Evolutionary conservation across 257 asterid genomes (phyloP), one percentile per base, ranked within the genome.

Genomic region (Rubia yunnanensis): DNA sequence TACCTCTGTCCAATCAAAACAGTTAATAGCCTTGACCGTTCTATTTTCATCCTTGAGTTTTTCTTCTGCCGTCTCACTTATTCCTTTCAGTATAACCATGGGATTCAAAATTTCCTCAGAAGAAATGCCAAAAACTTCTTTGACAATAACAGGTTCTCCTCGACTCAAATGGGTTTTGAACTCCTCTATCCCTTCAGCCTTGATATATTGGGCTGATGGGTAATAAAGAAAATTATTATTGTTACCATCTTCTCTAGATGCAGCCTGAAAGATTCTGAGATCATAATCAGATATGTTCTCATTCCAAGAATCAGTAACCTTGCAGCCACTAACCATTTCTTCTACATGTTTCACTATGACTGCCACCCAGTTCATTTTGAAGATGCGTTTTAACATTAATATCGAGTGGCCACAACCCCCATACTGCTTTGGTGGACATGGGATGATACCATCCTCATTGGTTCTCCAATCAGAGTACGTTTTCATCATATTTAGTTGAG

Each of bases 321-420:
- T 79, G 70, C 99, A 90, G 65, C 97, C 96, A 72, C 74, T 78
- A 67, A 90, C 99, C 97, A 94, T 90, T 86, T 94, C 99, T 81
- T 83, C 96, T 26, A 84, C 97, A 78, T 88, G 86, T 84, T 88
- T 94, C 73, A 86, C 85, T 68, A 94, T 81, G 74, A 88, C 90
- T 58, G 96, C 95, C 54, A 94, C 97, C 99, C 99, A 94, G 74
- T 88, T 90, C 96, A 94, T 88, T 81, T 94, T 94, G 80, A 94
- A 94, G 80, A 90, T 94, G 66, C 99, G 96, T 73, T 79, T 88
- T 63, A 90, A 80, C 67, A 77, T 79, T 74, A 94, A 79, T 75
- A 74, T 28, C 7, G 87, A 81, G 72, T 83, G 85, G 57, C 85
- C 85, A 78, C 99, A 94, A 31, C 97, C 96, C 66, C 95, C 94